Conservation (phyloP, 768 basidiomycete species). For the Russula griseocarnosa region DNA sequence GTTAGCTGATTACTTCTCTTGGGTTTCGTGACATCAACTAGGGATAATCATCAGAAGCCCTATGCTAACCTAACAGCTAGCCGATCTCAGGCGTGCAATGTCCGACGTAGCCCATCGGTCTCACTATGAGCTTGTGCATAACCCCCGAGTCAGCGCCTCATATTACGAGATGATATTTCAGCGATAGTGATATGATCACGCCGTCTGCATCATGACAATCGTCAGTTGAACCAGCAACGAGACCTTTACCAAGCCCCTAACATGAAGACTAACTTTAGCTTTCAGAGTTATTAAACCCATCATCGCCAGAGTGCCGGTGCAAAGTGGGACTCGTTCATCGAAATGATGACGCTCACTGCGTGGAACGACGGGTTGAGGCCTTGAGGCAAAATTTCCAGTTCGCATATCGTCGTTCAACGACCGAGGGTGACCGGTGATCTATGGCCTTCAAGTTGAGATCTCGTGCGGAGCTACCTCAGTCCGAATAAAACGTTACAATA, state of each 20-base stretch:
- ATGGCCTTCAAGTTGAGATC: too few relatives aligned
- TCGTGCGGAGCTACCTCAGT: not conserved
- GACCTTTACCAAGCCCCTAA: not conserved
- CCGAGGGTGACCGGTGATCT: not conserved
- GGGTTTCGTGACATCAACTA: not conserved
- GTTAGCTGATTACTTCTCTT: not conserved
- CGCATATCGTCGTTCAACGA: not conserved
- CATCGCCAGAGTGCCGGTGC: not conserved
- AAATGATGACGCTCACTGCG: not conserved
- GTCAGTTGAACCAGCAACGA: not conserved
- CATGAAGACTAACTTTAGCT: not conserved
- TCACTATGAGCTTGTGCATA: not conserved
- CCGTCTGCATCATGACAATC: not conserved
- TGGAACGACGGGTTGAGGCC: too few relatives aligned
- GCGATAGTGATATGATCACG: not conserved
- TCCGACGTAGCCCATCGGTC: not conserved
- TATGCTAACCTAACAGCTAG: not conserved
- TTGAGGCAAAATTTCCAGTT: not conserved
- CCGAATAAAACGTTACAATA: too few relatives aligned
- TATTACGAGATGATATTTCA: not conserved
- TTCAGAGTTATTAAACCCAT: not conserved
- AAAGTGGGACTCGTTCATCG: not conserved
- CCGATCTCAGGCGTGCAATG: not conserved
- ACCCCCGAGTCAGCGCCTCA: not conserved
- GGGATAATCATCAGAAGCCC: not conserved